These are phyloP conservation scores for Nemania sp. DNA, from an alignment of 2,329 filamentous ascomycete genomes.

Conservation along the genomic window DNA sequence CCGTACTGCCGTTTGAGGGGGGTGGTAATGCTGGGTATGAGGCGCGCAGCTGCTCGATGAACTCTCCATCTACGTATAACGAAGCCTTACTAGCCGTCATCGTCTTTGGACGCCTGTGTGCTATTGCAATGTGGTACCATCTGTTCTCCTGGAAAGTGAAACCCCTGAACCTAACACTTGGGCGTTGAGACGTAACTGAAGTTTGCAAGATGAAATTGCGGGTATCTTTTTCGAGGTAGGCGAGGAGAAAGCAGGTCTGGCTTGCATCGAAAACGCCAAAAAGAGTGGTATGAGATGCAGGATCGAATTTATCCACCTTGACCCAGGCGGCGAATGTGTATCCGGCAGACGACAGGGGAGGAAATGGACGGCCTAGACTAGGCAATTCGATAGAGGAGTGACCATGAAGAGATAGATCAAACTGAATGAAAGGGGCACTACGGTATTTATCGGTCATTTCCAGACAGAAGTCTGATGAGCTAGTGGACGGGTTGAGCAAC, in stretches of 20 bases:
- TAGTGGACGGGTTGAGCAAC: conserved; percentile 55
- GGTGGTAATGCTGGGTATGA: conserved; percentile 82
- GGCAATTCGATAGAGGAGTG: conserved; percentile 89
- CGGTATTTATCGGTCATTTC: conserved; percentile 75
- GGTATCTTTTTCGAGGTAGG: conserved; percentile 92
- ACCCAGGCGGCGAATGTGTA: conserved; percentile 94
- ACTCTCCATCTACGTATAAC: conserved; percentile 90
- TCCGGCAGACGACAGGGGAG: conserved; percentile 75
- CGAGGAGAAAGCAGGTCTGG: conserved; percentile 90
- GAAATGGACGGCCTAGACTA: conserved; percentile 83
- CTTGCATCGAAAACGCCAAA: conserved; percentile 93
- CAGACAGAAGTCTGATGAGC: conserved; percentile 70
- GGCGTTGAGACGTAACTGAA: conserved; percentile 81
- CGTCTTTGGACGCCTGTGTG: conserved; percentile 79
- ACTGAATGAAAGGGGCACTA: conserved; percentile 85
- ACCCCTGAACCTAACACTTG: conserved; percentile 92
- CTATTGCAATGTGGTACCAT: conserved; percentile 94
- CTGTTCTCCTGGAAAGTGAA: conserved; percentile 72
- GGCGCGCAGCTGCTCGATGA: conserved; percentile 88
- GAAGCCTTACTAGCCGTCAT: conserved; percentile 79
- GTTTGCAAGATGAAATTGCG: conserved; percentile 95
- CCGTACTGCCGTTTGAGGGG: conserved; percentile 62
- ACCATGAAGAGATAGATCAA: conserved; percentile 86
- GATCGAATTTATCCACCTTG: conserved; percentile 84
- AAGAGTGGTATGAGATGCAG: conserved; percentile 84